Evolutionary conservation across 139 green algal species (phyloP).

Genomic region (Axilococcus clingmanii): DNA sequence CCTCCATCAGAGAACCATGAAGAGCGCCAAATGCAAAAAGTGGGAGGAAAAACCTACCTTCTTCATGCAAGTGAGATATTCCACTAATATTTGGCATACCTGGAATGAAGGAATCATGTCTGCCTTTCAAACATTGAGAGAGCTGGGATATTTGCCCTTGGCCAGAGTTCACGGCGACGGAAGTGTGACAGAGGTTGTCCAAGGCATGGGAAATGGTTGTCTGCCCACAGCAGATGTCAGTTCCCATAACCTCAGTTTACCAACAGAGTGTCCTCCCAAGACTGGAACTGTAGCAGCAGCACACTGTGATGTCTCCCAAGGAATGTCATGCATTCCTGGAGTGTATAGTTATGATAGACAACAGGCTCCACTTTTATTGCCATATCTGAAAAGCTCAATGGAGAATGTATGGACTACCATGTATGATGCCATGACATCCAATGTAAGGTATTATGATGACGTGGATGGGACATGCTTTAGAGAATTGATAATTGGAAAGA

Average conservation of each 20-base stretch:
- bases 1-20: background rate
- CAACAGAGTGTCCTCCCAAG: constrained; percentile 8
- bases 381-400: constrained; percentile 11
- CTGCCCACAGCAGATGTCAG: too few relatives aligned
- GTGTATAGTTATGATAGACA: constrained; percentile 11
- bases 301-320: background rate
- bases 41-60: constrained; percentile 19
- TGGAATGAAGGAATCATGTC: constrained; percentile 31
- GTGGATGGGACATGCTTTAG: constrained; percentile 23
- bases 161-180: constrained; percentile 8
- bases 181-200: constrained; percentile 18
- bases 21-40: constrained; percentile 1
- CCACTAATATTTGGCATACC: constrained; percentile 32
- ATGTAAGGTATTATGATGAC: constrained; percentile 8
- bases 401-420: constrained; percentile 28
- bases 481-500: constrained; percentile 21
- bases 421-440: constrained; percentile 20
- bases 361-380: constrained; percentile 19
- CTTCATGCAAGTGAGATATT: constrained; percentile 29
- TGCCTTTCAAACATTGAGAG: constrained; percentile 22
- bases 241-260: background rate
- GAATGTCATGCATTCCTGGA: background rate
- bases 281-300: constrained; percentile 6
- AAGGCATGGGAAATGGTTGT: constrained; percentile 14
- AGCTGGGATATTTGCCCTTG: constrained; percentile 24